A percentile compares a stretch with the other conserved stretches of the same genome.
These are phyloP conservation scores for Mimosa bimucronata DNA, from an alignment of 306 rosid genomes.

Conservation along the genomic window DNA sequence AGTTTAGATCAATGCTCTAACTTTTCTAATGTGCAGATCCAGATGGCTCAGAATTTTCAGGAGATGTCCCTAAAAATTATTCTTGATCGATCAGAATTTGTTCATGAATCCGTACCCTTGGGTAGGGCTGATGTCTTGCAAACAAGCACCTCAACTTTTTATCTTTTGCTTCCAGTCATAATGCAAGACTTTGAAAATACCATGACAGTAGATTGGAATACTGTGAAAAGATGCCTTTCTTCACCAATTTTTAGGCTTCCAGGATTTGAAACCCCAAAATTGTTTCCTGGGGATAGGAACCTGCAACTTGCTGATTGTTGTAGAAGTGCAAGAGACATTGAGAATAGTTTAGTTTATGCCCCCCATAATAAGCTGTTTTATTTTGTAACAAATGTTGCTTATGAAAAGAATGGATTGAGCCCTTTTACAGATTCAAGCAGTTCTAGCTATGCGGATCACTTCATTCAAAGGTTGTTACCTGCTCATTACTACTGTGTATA, in stretches of 20 bases:
- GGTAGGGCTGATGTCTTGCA: slow-evolving; percentile 46
- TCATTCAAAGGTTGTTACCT: slow-evolving; percentile 56
- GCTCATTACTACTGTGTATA: slow-evolving; percentile 26
- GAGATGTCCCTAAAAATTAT: slow-evolving; percentile 89
- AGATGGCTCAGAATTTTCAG: slow-evolving; percentile 81
- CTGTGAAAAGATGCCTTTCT: slow-evolving; percentile 68
- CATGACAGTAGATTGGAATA: slow-evolving; percentile 73
- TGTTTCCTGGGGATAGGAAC: slow-evolving; percentile 32
- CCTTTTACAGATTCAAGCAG: slow-evolving; percentile 48
- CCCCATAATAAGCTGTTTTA: slow-evolving; percentile 59
- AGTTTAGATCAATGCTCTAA: slow-evolving; percentile 22
- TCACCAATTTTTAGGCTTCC: slow-evolving; percentile 77
- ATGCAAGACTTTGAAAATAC: slow-evolving; percentile 45
- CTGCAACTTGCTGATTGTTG: slow-evolving; percentile 73
- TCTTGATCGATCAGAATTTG: slow-evolving; percentile 78
- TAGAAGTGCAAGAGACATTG: slow-evolving; percentile 58
- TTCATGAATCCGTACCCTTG: slow-evolving; percentile 64
- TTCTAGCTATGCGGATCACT: slow-evolving; percentile 58
- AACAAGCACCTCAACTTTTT: slow-evolving; percentile 61
- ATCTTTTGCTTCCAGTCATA: slow-evolving; percentile 84
- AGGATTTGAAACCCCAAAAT: slow-evolving; percentile 30
- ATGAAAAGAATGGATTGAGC: slow-evolving; percentile 63
- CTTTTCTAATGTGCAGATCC: slow-evolving; percentile 57
- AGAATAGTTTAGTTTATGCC: slow-evolving; percentile 80
- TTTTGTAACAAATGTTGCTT: slow-evolving; percentile 55